A percentile compares a stretch with the other conserved stretches of the same genome.
Evolutionary conservation across 306 rosid species (phyloP).

Genomic region (Rosa multiflora): DNA sequence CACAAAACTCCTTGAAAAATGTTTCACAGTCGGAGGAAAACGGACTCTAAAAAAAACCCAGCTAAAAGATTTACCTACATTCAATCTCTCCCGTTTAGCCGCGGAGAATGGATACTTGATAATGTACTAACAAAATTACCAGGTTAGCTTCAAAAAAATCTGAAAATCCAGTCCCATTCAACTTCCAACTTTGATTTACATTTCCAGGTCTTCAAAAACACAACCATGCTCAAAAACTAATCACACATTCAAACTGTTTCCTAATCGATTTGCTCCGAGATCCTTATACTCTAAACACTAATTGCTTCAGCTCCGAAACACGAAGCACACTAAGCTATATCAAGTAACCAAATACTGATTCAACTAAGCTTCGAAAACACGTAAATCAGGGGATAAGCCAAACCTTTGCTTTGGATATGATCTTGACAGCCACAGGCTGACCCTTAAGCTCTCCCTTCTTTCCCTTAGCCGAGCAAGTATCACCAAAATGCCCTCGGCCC

Average conservation of each 20-base stretch:
- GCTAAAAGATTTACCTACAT: no score
- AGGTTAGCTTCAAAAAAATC: no score
- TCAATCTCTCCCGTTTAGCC: slow-evolving; percentile 10
- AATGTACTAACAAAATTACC: no score
- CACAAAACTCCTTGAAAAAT: slow-evolving; percentile 6
- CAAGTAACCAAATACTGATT: not conserved
- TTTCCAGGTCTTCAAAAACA: not conserved
- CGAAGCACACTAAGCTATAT: no score
- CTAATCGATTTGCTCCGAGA: not conserved
- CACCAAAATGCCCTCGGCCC: slow-evolving; percentile 98
- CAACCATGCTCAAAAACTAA: not conserved
- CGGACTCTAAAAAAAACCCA: slow-evolving; percentile 14
- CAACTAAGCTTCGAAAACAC: not conserved
- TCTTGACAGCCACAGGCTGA: slow-evolving; percentile 86
- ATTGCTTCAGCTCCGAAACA: not conserved
- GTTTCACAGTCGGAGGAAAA: not conserved
- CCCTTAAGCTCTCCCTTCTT: slow-evolving; percentile 90
- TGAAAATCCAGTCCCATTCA: not conserved
- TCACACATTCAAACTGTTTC: not conserved
- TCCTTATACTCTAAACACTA: not conserved
- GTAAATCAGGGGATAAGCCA: not conserved
- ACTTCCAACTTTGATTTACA: not conserved
- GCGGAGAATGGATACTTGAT: slow-evolving; percentile 13
- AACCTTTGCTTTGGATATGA: slow-evolving; percentile 92
- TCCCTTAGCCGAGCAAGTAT: slow-evolving; percentile 87